These are phyloP conservation scores for Psilocybe mexicana DNA, from an alignment of 1,284 basidiomycete species.

Conservation along the genomic window DNA sequence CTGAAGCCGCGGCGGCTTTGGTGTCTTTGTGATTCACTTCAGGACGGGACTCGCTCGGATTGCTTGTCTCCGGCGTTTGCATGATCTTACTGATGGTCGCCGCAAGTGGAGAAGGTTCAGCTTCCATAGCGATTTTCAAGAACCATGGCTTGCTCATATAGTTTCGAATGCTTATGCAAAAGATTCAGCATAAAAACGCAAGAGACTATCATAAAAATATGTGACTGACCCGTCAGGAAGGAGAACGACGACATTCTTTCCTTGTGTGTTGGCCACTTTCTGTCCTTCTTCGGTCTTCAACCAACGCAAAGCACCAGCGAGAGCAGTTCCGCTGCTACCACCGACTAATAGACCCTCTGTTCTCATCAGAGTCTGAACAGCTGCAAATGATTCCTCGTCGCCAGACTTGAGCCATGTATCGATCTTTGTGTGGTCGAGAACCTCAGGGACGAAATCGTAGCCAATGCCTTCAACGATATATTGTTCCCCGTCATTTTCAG, in stretches of 20 bases:
- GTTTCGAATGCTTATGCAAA: conserved; percentile 77
- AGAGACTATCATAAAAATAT: not conserved
- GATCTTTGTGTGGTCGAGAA: conserved; percentile 63
- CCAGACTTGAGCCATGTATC: conserved; percentile 86
- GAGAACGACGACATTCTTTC: conserved; percentile 87
- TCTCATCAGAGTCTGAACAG: conserved; percentile 80
- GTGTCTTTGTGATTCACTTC: not conserved
- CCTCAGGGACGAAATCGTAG: conserved; percentile 89
- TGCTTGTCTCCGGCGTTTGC: conserved; percentile 15
- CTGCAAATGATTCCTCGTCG: conserved; percentile 81
- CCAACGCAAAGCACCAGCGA: conserved; percentile 81
- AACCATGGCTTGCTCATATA: conserved; percentile 96
- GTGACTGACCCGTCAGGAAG: conserved; percentile 82
- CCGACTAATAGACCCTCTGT: conserved; percentile 90
- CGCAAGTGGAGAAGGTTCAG: conserved; percentile 53
- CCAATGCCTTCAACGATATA: conserved; percentile 96
- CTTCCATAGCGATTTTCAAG: conserved; percentile 60
- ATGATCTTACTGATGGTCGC: conserved; percentile 49
- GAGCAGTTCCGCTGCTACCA: conserved; percentile 86
- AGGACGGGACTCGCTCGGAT: not conserved
- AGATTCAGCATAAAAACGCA: not conserved
- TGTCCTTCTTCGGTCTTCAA: conserved; percentile 71
- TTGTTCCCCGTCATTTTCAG: conserved; percentile 52
- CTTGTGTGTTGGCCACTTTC: conserved; percentile 66
- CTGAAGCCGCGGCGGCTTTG: not conserved